A percentile compares a stretch with the other conserved stretches of the same genome.
Evolutionary conservation across 108 stramenopile genomes (phyloP).

Genomic region (Pseudonitzschia multiseries): DNA sequence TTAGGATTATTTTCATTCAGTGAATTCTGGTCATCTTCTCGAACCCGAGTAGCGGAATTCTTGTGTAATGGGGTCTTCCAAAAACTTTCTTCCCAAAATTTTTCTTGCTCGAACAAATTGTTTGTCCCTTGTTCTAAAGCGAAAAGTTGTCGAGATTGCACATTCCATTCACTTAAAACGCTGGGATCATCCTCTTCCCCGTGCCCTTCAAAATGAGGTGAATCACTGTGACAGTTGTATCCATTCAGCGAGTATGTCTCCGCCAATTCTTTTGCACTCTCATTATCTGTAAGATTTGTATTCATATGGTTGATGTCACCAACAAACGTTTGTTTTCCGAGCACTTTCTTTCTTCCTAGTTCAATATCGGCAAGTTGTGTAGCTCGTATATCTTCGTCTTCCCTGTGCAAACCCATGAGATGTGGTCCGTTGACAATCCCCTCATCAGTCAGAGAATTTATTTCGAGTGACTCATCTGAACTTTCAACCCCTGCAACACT

Average conservation of each 20-base stretch:
- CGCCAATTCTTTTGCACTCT: too few species aligned
- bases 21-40: not conserved
- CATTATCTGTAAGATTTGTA: too few species aligned
- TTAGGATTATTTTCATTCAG: not conserved
- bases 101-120: not conserved
- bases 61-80: not conserved
- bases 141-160: not conserved
- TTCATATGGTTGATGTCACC: not conserved
- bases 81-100: not conserved
- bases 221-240: not conserved
- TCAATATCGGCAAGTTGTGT: not conserved
- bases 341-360: not conserved
- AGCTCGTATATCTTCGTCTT: not conserved
- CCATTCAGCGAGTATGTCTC: not conserved
- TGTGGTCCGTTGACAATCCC: not conserved
- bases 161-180: not conserved
- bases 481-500: not conserved
- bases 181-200: not conserved
- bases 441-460: not conserved
- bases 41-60: not conserved
- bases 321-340: not conserved
- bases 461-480: not conserved
- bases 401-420: not conserved
- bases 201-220: not conserved
- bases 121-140: not conserved